Evolutionary conservation across 2,329 filamentous ascomycete genomes (phyloP), one percentile per base, ranked within the genome.

Genomic region (Celoporthe dispersa): DNA sequence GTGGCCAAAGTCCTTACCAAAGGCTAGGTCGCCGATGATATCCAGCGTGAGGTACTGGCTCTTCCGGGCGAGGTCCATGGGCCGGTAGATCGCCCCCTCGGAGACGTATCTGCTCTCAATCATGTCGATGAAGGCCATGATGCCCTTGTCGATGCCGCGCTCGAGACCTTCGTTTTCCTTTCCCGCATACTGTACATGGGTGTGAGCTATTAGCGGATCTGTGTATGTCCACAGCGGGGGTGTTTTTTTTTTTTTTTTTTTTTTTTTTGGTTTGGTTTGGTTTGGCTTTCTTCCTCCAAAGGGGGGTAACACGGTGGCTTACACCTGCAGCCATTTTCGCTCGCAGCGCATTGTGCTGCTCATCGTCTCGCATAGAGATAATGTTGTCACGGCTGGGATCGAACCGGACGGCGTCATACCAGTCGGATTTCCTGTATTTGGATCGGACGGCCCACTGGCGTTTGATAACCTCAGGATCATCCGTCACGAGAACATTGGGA

Each of bases 1-100:
- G 73, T 83, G 85, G 12, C 84, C 84, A 65, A 87, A 84, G 4
- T 80, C 76, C 62, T 81, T 75, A 57, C 86, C 86, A 37, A 88
- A 84, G 0, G 83, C 84, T 16, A 89, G 75, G 3, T 81, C 80
- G 33, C 81, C 84, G 71, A 89, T 86, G 53, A 88, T 84, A 72
- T 89, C 86, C 3, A 88, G 78, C 0, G 86, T 87, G 61, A 88
- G 83, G 77, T 81, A 87, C 68, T 86, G 84, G 2, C 84, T 80
- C 67, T 85, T 84, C 41, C 79, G 78, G 6, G 83, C 84, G 61
- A 88, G 74, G 72, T 89, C 85, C 74, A 86, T 79, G 7, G 81
- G 76, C 67, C 84, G 83, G 37, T 73, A 75, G 0, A 74, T 71
- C 11, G 67, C 71, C 28, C 72, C 72, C 31, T 75, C 75, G 4